These are phyloP conservation scores for Sclerotinia trifoliorum DNA, from an alignment of 2,329 filamentous ascomycete species.

Conservation along the genomic window DNA sequence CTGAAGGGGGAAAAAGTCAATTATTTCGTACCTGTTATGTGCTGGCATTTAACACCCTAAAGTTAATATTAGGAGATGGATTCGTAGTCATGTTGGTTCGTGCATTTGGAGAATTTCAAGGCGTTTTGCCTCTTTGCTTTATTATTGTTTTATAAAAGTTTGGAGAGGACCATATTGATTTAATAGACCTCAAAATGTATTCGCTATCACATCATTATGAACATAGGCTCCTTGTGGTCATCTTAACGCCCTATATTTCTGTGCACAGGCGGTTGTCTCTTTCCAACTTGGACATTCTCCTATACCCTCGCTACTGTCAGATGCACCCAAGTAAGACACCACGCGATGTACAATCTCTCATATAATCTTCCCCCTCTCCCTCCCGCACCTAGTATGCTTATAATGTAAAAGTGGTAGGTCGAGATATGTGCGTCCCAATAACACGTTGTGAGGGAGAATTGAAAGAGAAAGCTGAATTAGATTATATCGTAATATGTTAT, in stretches of 20 bases:
- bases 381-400: no score
- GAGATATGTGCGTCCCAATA: no score
- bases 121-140: background rate
- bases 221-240: background rate
- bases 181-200: slow-evolving; percentile 1
- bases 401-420: no score
- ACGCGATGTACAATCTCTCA: background rate
- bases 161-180: background rate
- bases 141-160: background rate
- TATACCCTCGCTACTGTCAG: background rate
- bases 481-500: no score
- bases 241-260: background rate
- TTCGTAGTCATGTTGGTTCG: background rate
- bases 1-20: background rate
- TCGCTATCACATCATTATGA: background rate
- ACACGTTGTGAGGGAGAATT: no score
- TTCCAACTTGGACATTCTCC: background rate
- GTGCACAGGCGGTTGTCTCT: background rate
- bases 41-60: background rate
- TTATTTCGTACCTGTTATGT: background rate
- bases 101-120: background rate
- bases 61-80: background rate
- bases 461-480: no score
- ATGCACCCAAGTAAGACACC: background rate
- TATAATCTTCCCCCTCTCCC: background rate